phyloP scores from a whole-genome alignment of 2,329 filamentous ascomycete species.

The Colletotrichum cuscutae region DNA sequence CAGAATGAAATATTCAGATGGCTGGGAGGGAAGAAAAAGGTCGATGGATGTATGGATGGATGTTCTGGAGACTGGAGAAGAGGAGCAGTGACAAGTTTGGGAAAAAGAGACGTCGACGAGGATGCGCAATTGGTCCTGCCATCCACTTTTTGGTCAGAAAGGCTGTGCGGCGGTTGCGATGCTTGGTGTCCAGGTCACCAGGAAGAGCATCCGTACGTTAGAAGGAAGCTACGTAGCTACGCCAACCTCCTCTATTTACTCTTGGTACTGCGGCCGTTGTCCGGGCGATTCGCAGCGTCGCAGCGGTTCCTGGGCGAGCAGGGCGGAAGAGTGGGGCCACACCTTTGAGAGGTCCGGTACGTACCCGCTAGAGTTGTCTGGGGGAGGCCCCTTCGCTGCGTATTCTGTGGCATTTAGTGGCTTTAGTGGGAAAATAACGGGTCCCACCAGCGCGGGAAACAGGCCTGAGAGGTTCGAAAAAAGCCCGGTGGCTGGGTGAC shows the following conservation, averaged over 20 bases:
- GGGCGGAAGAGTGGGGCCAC: constrained; percentile 5
- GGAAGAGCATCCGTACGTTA: constrained; percentile 3
- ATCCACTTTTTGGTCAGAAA: constrained; percentile 29
- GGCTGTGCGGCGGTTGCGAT: neutral
- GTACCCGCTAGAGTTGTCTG: neutral
- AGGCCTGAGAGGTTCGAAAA: constrained; percentile 8
- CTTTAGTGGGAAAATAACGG: constrained; percentile 14
- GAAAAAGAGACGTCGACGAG: neutral
- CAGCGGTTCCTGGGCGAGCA: constrained; percentile 32
- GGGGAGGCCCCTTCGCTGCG: constrained; percentile 6
- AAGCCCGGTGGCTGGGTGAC: constrained; percentile 35
- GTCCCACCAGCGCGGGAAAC: constrained; percentile 1
- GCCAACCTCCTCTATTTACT: constrained; percentile 38
- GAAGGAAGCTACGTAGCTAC: constrained; percentile 33
- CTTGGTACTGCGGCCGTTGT: constrained; percentile 30
- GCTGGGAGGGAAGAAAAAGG: constrained; percentile 34
- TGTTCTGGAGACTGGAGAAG: constrained; percentile 16
- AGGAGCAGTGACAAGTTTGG: neutral
- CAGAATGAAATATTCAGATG: constrained; percentile 37
- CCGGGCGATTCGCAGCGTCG: constrained; percentile 34
- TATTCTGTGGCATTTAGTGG: constrained; percentile 1
- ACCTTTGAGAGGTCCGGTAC: neutral
- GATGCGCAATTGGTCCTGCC: constrained; percentile 35
- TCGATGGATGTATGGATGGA: constrained; percentile 11
- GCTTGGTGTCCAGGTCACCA: too few species aligned